Base-by-base conservation (phyloP, 2,329 filamentous ascomycete species). In the Xylaria arbuscula region DNA sequence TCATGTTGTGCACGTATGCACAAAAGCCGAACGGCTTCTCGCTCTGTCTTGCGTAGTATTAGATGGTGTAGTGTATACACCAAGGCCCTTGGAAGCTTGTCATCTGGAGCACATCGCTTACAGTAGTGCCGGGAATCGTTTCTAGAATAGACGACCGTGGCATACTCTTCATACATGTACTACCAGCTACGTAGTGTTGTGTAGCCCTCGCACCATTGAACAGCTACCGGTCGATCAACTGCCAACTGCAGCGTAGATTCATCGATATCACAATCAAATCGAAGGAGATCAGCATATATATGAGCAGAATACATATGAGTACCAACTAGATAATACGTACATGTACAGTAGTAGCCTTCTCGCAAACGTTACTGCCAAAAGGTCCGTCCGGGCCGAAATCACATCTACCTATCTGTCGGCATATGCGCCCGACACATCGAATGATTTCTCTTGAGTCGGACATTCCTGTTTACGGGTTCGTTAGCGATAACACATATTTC, bases 381-480 rank as follows among this genome's bases (percentile, higher is more conserved):
- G 64, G 47, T 6, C 64, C 67, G 47, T 6, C 64, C 67, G 67
- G 67, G 40, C 67, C 67, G 67, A 64, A 58, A 56, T 50, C 51
- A 61, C 53, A 55, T 55, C 59, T 66, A 48, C 50, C 54, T 28
- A 45, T 22, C 47, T 19, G n/a, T 32, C 34, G 34, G 64, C 60
- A 42, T 42, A 62, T 61, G 55, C 48, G 42, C 45, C 45, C 45
- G 57, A 66, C 53, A 63, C 51, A 56, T 42, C 22, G 9, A 34
- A 59, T 53, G 34, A 40, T 51, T 45, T 19, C 51, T 19, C 53
- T 66, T 28, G 17, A 48, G 53, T 32, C 15, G 42, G 22, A 38
- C 34, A 50, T 57, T 40, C 38, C n/a, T 62, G 57, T 32, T 36
- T 15, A 17, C 28, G n/a, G 24, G 53, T 62, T 50, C 60, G 53